Percentiles rank a stretch among this genome's conserved stretches.
Evolutionary conservation across 2,329 filamentous ascomycete genomes (phyloP).

Genomic region (Lachnellula suecica): DNA sequence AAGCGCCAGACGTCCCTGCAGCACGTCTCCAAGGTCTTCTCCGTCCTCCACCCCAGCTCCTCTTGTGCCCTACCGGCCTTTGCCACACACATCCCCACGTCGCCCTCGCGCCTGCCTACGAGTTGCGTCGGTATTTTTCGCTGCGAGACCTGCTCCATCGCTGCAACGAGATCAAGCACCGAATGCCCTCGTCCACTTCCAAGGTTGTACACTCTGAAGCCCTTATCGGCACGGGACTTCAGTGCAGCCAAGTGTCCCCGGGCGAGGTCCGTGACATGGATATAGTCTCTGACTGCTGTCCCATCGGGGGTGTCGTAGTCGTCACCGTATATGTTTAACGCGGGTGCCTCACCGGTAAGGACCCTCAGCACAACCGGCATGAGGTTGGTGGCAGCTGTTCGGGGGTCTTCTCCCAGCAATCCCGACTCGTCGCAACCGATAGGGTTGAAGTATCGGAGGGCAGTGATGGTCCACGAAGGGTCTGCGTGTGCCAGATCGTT

Average conservation of each 20-base stretch:
- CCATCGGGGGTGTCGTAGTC: slow-evolving; percentile 91
- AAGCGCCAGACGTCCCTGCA: slow-evolving; percentile 84
- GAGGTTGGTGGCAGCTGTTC: slow-evolving; percentile 93
- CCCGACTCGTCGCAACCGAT: slow-evolving; percentile 91
- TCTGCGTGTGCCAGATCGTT: slow-evolving; percentile 88
- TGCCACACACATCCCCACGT: slow-evolving; percentile 92
- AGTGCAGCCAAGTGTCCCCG: slow-evolving; percentile 85
- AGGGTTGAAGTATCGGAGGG: slow-evolving; percentile 97
- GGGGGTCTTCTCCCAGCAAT: slow-evolving; percentile 97
- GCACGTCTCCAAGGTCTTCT: slow-evolving; percentile 86
- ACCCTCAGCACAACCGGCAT: slow-evolving; percentile 93
- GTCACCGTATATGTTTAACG: slow-evolving; percentile 91
- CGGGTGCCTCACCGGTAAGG: slow-evolving; percentile 90
- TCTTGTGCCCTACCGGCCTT: slow-evolving; percentile 84
- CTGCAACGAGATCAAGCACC: slow-evolving; percentile 95
- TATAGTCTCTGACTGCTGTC: slow-evolving; percentile 96
- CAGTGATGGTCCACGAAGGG: slow-evolving; percentile 90
- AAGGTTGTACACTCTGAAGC: slow-evolving; percentile 93
- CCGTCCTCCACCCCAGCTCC: slow-evolving; percentile 90
- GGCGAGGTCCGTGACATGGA: slow-evolving; percentile 90
- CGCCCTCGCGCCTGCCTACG: slow-evolving; percentile 76
- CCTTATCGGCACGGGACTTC: slow-evolving; percentile 79
- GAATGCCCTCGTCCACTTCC: slow-evolving; percentile 94
- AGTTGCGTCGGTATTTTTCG: slow-evolving; percentile 85
- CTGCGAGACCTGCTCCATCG: slow-evolving; percentile 85